Percentiles rank a stretch among this genome's conserved stretches.
Evolutionary conservation across 1,139 yeast genomes (phyloP).

Genomic region (Pichia sp.): DNA sequence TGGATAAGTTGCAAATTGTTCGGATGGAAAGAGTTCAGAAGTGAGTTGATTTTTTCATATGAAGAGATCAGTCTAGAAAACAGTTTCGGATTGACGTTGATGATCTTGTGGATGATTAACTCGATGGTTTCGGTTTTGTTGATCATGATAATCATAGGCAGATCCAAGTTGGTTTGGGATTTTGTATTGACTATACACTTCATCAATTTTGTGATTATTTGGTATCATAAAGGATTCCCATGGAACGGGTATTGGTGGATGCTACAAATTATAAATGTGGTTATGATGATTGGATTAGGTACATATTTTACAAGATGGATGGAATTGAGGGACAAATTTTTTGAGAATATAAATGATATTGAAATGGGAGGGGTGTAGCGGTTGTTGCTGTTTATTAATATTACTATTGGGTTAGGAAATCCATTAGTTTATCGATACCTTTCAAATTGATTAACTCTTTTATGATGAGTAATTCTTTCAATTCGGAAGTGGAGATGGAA

Average conservation of each 20-base stretch:
- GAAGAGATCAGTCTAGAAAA: slow-evolving; percentile 65
- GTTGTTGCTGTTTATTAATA: too few species aligned
- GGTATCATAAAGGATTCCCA: slow-evolving; percentile 65
- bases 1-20: slow-evolving; percentile 50
- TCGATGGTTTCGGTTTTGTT: slow-evolving; percentile 72
- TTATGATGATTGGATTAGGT: slow-evolving; percentile 68
- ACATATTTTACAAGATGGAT: slow-evolving; percentile 86
- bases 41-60: slow-evolving; percentile 78
- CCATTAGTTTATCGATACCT: slow-evolving; percentile 60
- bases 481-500: slow-evolving; percentile 33
- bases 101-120: slow-evolving; percentile 73
- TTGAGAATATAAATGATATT: slow-evolving; percentile 67
- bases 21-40: slow-evolving; percentile 54
- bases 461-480: slow-evolving; percentile 48
- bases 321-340: slow-evolving; percentile 81
- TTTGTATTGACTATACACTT: slow-evolving; percentile 87
- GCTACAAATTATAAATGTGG: slow-evolving; percentile 61
- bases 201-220: slow-evolving; percentile 64
- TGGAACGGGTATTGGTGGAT: slow-evolving; percentile 76
- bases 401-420: slow-evolving; percentile 40
- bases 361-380: slow-evolving; percentile 31
- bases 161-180: slow-evolving; percentile 93
- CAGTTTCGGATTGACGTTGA: slow-evolving; percentile 70
- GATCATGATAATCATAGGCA: slow-evolving; percentile 80
- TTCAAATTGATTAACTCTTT: slow-evolving; percentile 58